Conservation (phyloP, 1,284 basidiomycete genomes). For the Heterobasidion irregulare region DNA sequence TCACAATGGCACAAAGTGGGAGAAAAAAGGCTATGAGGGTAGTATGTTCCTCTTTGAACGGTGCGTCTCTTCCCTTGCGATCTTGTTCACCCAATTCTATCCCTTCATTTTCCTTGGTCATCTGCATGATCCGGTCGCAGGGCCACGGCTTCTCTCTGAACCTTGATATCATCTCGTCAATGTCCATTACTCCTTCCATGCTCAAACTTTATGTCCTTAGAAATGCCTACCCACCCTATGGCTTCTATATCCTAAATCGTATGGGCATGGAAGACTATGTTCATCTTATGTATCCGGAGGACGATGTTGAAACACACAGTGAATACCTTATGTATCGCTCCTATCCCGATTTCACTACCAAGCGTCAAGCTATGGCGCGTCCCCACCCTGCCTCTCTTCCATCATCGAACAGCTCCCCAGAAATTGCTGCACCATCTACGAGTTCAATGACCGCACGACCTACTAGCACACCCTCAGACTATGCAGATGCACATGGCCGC, state of each 20-base stretch:
- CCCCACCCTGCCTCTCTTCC: slow-evolving; percentile 6
- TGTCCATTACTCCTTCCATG: no score
- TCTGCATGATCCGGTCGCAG: background rate
- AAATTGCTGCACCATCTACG: slow-evolving; percentile 9
- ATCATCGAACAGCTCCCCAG: slow-evolving; percentile 8
- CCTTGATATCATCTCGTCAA: background rate
- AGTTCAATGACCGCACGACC: slow-evolving; percentile 17
- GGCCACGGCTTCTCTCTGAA: background rate
- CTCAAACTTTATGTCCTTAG: slow-evolving; percentile 22
- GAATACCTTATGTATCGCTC: slow-evolving; percentile 70
- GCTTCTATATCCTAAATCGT: slow-evolving; percentile 83
- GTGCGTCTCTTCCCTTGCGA: slow-evolving; percentile 29
- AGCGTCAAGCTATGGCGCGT: slow-evolving; percentile 32
- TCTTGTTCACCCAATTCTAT: background rate
- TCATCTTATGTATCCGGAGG: slow-evolving; percentile 71
- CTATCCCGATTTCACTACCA: slow-evolving; percentile 59
- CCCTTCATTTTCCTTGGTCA: background rate
- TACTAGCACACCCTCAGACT: slow-evolving; percentile 26
- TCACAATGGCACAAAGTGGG: slow-evolving; percentile 65
- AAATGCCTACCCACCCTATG: slow-evolving; percentile 70
- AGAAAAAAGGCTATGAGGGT: slow-evolving; percentile 81
- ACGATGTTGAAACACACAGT: slow-evolving; percentile 60
- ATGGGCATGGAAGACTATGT: slow-evolving; percentile 81
- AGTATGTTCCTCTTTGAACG: slow-evolving; percentile 86
- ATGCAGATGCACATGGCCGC: slow-evolving; percentile 23